Conservation (phyloP, 2,329 filamentous ascomycete species). For the Aspergillus sp. region DNA sequence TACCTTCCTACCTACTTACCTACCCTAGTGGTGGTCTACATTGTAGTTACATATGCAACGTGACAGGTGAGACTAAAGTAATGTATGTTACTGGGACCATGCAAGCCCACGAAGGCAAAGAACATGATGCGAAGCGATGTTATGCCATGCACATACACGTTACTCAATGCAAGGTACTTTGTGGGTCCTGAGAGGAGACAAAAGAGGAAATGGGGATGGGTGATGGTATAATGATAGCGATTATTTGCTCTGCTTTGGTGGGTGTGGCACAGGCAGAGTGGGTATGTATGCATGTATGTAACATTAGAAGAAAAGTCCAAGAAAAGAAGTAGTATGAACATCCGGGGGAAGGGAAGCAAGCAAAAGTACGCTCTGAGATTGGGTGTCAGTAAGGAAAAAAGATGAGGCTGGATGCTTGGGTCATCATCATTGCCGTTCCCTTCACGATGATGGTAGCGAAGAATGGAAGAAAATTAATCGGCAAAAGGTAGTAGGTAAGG, state of each 20-base stretch:
- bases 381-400: slow-evolving; percentile 14
- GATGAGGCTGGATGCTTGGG: slow-evolving; percentile 20
- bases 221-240: not conserved
- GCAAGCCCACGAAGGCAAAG: not conserved
- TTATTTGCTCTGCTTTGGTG: not conserved
- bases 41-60: no score
- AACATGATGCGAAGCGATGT: not conserved
- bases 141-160: not conserved
- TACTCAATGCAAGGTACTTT: not conserved
- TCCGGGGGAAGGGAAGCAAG: not conserved
- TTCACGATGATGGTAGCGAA: not conserved
- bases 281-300: not conserved
- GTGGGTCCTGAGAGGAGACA: not conserved
- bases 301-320: not conserved
- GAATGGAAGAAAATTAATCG: not conserved
- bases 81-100: no score
- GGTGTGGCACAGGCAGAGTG: not conserved
- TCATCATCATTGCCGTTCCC: slow-evolving; percentile 2
- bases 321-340: not conserved
- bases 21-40: no score
- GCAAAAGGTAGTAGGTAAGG: not conserved
- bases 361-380: slow-evolving; percentile 11
- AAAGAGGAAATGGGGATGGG: no score
- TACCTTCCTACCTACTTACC: no score
- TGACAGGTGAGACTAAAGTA: no score